Evolutionary conservation across 2,329 filamentous ascomycete species (phyloP), one percentile per base, ranked within the genome.

Genomic region (Ophiostoma fasciatum): DNA sequence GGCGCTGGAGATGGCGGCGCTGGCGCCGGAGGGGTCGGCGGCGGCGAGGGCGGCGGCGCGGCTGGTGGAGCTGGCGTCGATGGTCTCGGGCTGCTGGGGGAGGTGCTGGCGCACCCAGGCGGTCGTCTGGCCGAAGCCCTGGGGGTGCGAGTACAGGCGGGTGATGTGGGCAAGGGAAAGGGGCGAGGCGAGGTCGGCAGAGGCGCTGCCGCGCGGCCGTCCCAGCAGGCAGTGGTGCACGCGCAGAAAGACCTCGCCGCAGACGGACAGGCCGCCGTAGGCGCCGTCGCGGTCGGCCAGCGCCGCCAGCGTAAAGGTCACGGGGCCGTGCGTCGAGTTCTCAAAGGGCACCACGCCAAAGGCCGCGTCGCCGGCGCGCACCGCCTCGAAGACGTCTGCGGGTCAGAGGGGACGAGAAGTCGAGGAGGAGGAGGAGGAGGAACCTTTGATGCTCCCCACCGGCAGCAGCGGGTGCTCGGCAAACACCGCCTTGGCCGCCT

Each of bases 271-370:
- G 51, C 82, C 73, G 10, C 66, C 64, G 51, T 81, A 83, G 29
- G 59, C 57, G 28, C 56, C 58, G 27, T 72, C 61, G 19, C 80
- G 66, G 58, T 94, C 84, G 45, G 83, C 83, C 41, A 98, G 74
- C 45, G 88, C 73, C 57, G 94, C 87, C 18, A 96, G 70, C 0
- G 87, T 94, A 55, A 84, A 82, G 38, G 90, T 75, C 33, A 98
- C 90, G 37, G 80, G 78, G 50, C 90, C 90, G 57, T 96, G 94
- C 52, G 83, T 88, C 28, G 82, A 92, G 63, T 98, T 98, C 54
- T 96, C 88, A 57, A 94, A 87, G 7, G 90, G 90, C 2, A 94
- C 81, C 22, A 96, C 81, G 46, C 87, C 90, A 38, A 77, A 77
- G 35, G 68, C 58, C 1, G 72, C 73, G 30, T 61, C 53, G 39